These are phyloP conservation scores for Stemphylium vesicarium DNA, from an alignment of 2,329 filamentous ascomycete genomes.

Conservation along the genomic window DNA sequence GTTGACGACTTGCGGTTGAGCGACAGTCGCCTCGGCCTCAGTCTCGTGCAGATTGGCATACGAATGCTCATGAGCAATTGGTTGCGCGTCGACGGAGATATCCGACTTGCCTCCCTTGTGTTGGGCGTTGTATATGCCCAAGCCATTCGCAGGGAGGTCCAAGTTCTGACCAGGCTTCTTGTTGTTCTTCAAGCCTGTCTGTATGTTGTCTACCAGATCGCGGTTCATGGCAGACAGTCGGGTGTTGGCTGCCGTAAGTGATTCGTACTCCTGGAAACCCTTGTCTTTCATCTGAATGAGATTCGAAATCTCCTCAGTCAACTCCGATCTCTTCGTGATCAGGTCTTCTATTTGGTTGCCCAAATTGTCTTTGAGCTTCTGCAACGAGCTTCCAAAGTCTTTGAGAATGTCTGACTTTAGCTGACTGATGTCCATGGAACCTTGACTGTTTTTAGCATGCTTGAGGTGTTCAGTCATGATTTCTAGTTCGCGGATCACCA, in stretches of 20 bases:
- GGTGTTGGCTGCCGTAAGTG: slow-evolving; percentile 90
- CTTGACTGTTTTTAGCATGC: slow-evolving; percentile 78
- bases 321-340: slow-evolving; percentile 82
- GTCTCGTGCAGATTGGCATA: slow-evolving; percentile 60
- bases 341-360: slow-evolving; percentile 80
- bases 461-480: slow-evolving; percentile 88
- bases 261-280: slow-evolving; percentile 93
- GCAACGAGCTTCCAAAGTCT: slow-evolving; percentile 67
- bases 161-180: slow-evolving; percentile 56
- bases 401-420: slow-evolving; percentile 67
- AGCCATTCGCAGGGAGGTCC: slow-evolving; percentile 60
- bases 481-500: slow-evolving; percentile 91
- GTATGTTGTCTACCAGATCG: slow-evolving; percentile 90
- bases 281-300: slow-evolving; percentile 88
- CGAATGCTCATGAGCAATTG: slow-evolving; percentile 44
- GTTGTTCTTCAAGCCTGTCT: slow-evolving; percentile 87
- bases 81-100: slow-evolving; percentile 51
- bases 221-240: slow-evolving; percentile 96
- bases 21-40: slow-evolving; percentile 67
- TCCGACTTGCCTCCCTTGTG: slow-evolving; percentile 49
- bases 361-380: slow-evolving; percentile 81
- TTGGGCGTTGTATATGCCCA: slow-evolving; percentile 64
- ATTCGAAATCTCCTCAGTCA: slow-evolving; percentile 83
- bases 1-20: slow-evolving; percentile 90
- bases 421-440: slow-evolving; percentile 78